Conservation (phyloP, 371 early-diverging fungal species). For the Rhizopus microsporus region DNA sequence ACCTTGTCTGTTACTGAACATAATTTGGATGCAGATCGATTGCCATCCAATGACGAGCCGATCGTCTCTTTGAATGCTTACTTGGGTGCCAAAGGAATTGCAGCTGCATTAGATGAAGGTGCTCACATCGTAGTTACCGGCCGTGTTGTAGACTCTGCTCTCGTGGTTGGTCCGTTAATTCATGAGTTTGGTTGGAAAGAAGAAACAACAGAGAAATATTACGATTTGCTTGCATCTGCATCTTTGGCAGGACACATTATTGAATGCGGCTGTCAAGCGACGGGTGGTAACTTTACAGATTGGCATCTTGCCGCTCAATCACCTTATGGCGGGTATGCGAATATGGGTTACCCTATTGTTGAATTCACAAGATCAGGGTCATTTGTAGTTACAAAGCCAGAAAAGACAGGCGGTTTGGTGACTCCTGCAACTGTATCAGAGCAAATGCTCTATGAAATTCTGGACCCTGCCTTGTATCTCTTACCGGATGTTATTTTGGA, state of each 20-base stretch:
- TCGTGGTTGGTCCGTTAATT: slow-evolving; percentile 38
- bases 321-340: slow-evolving; percentile 62
- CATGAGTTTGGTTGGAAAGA: slow-evolving; percentile 28
- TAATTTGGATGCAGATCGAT: slow-evolving; percentile 48
- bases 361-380: slow-evolving; percentile 62
- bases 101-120: slow-evolving; percentile 60
- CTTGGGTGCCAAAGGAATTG: slow-evolving; percentile 61
- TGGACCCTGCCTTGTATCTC: slow-evolving; percentile 70
- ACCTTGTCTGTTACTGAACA: slow-evolving; percentile 42
- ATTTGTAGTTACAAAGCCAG: slow-evolving; percentile 71
- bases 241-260: slow-evolving; percentile 77
- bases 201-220: slow-evolving; percentile 37
- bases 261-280: slow-evolving; percentile 78
- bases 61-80: slow-evolving; percentile 69
- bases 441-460: slow-evolving; percentile 73
- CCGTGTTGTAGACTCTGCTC: slow-evolving; percentile 72
- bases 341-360: slow-evolving; percentile 78
- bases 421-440: slow-evolving; percentile 66
- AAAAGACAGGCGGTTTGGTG: slow-evolving; percentile 71
- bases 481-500: slow-evolving; percentile 77
- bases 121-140: slow-evolving; percentile 77
- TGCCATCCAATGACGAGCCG: slow-evolving; percentile 53
- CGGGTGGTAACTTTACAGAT: slow-evolving; percentile 80
- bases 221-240: slow-evolving; percentile 68
- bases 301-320: slow-evolving; percentile 67